Base-by-base conservation (phyloP, 2,329 filamentous ascomycete genomes). In the Coniosporium tulheliwenetii region DNA sequence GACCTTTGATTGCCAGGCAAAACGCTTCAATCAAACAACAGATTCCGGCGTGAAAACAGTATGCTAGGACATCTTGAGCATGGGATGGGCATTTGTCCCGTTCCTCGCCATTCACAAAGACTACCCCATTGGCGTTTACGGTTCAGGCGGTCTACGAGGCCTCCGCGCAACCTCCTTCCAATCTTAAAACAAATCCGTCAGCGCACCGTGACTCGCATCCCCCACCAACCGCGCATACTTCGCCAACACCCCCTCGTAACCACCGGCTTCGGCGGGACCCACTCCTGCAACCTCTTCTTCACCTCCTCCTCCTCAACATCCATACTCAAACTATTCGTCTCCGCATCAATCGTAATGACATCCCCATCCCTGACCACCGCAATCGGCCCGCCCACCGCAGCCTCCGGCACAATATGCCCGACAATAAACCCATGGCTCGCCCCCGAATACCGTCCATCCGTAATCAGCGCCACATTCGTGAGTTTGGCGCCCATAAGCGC, bases 401-500 rank as follows among this genome's bases (percentile, higher is more conserved):
- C 89, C 61, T 96, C 89, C 2, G 89, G 89, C 2, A 83, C 82
- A 10, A 95, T 85, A 53, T 95, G 87, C 1, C 89, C 89, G 12
- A 96, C 85, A 53, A 94, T 91, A 60, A 94, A 94, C 0, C 86
- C 86, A 58, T 95, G 87, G 41, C 75, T 82, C 2, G 86, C 89
- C 30, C 89, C 89, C 37, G 75, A 81, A 60, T 95, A 96, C 37
- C 89, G 68, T 0, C 89, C 89, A 56, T 96, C 89, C 0, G 89
- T 96, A 38, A 96, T 85, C 10, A 96, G 72, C 0, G 89, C 87
- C 8, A 95, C 75, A 52, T 94, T 93, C 40, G 70, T 84, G 40
- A 96, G 67, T 10, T 82, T 82, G 0, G 89, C 89, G 38, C 89
- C 89, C 81, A 94, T 94, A 49, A 96, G 84, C 13, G 87, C 85